Evolutionary conservation across 805 yeast genomes (phyloP).

Genomic region (Candida schatavii): DNA sequence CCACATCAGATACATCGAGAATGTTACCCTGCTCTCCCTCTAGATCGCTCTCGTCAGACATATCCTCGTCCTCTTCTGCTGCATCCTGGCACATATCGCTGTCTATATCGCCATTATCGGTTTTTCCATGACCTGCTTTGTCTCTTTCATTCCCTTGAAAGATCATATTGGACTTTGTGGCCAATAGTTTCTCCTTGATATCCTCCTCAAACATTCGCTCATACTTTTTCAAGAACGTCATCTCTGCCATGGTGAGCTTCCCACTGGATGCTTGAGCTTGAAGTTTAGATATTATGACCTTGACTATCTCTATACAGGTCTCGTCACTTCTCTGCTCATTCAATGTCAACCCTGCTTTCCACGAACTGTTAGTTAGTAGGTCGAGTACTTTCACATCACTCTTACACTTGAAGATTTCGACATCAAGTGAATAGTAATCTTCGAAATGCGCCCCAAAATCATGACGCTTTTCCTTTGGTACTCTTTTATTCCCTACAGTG

Average conservation of each 20-base stretch:
- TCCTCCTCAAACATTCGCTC: conserved; percentile 12
- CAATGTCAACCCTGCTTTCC: conserved; percentile 17
- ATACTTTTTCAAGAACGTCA: conserved; percentile 7
- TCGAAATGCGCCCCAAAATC: conserved; percentile 74
- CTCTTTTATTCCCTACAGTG: conserved; percentile 7
- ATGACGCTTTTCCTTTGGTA: conserved; percentile 52
- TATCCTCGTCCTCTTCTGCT: conserved; percentile 16
- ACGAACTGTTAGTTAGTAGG: conserved; percentile 19
- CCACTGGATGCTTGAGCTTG: conserved; percentile 8
- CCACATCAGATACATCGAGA: conserved; percentile 20
- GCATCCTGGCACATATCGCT: neutral
- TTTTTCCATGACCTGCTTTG: neutral
- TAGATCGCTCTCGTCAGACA: conserved; percentile 21
- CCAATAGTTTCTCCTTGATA: conserved; percentile 7
- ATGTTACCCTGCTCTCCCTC: conserved; percentile 18
- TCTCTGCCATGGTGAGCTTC: conserved; percentile 6
- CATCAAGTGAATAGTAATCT: conserved; percentile 63
- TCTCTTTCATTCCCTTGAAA: too few species aligned
- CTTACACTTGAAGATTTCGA: conserved; percentile 49
- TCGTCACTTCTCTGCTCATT: conserved; percentile 6
- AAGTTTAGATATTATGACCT: conserved; percentile 8
- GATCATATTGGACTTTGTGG: neutral
- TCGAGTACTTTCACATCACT: conserved; percentile 11
- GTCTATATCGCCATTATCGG: conserved; percentile 13
- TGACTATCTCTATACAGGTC: conserved; percentile 8